phyloP scores from a whole-genome alignment of 1,139 yeast genomes.

The Pichia sp. region DNA sequence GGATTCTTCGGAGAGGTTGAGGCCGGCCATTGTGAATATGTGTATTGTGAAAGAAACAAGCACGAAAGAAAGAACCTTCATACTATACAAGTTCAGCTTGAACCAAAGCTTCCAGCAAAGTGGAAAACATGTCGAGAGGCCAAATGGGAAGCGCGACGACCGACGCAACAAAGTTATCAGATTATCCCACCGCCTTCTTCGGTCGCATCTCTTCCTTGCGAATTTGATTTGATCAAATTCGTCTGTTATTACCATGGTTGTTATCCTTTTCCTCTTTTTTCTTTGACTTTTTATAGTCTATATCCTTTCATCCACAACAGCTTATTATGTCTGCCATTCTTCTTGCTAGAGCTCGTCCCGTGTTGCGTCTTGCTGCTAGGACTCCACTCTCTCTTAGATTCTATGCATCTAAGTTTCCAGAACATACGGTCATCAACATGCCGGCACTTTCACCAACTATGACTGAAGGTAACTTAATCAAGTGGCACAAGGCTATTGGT shows the following conservation, averaged over 20 bases:
- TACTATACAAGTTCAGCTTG: too few relatives aligned
- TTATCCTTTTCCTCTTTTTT: not conserved
- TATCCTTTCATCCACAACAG: not conserved
- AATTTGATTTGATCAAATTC: not conserved
- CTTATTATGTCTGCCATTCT: not conserved
- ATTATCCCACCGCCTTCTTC: not conserved
- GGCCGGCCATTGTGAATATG: constrained; percentile 23
- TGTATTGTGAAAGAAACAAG: not conserved
- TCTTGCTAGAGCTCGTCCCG: constrained; percentile 19
- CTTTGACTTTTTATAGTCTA: not conserved
- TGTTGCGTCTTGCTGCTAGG: constrained; percentile 21
- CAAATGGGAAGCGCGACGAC: not conserved
- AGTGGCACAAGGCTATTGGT: constrained; percentile 86
- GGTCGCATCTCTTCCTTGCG: not conserved
- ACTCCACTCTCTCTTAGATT: constrained; percentile 24
- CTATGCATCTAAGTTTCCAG: constrained; percentile 35
- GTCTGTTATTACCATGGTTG: too few relatives aligned
- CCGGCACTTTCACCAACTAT: constrained; percentile 97
- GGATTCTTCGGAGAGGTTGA: constrained; percentile 56
- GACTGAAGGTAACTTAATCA: constrained; percentile 89
- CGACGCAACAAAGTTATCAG: not conserved
- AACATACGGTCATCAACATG: constrained; percentile 71
- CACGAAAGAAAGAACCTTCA: too few relatives aligned
- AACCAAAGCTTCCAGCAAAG: not conserved
- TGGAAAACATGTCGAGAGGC: not conserved